Conservation (phyloP, 106 monocot species). For the Vanilla planifolia region DNA sequence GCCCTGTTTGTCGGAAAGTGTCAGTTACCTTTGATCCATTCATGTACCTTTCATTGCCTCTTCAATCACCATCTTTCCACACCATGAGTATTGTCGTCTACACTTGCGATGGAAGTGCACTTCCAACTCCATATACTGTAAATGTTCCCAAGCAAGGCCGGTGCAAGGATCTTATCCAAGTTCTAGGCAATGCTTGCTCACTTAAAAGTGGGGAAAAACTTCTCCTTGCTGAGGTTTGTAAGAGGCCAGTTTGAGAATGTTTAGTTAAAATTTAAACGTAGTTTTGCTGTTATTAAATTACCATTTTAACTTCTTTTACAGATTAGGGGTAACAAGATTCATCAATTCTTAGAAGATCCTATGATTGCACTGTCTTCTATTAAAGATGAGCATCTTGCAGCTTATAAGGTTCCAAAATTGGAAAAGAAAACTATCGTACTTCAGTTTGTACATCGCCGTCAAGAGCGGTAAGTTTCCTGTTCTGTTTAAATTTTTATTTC, state of each 20-base stretch:
- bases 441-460: conserved; percentile 80
- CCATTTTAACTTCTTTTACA: conserved; percentile 21
- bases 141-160: conserved; percentile 94
- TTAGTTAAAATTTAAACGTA: not conserved
- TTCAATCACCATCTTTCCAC: conserved; percentile 78
- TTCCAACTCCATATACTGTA: conserved; percentile 81
- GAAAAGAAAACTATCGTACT: conserved; percentile 42
- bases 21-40: conserved; percentile 99
- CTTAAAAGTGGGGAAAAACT: conserved; percentile 76
- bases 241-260: not conserved
- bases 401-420: conserved; percentile 72
- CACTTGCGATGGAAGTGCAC: conserved; percentile 62
- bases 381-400: conserved; percentile 83
- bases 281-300: not conserved
- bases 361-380: conserved; percentile 60
- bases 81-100: conserved; percentile 77
- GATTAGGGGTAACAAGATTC: conserved; percentile 71
- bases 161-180: conserved; percentile 74
- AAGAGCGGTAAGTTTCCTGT: conserved; percentile 47
- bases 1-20: conserved; percentile 92
- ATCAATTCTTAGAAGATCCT: conserved; percentile 86
- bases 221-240: conserved; percentile 84
- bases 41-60: conserved; percentile 96
- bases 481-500: not conserved
- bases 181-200: conserved; percentile 59